These are phyloP conservation scores for Rhinocladiella mackenziei DNA, from an alignment of 2,329 filamentous ascomycete species.

Conservation along the genomic window DNA sequence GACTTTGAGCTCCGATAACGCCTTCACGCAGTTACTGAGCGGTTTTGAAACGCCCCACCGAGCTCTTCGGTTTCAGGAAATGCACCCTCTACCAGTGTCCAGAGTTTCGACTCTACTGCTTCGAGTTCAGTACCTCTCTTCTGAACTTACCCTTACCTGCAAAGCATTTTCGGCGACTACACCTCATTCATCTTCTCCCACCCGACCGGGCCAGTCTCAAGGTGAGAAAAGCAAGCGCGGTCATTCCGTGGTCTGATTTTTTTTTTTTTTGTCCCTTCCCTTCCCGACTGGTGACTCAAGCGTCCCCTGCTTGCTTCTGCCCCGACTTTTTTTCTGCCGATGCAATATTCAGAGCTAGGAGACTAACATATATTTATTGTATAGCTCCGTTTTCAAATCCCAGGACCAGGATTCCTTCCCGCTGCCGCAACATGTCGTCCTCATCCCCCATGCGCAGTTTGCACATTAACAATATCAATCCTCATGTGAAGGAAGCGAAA, in stretches of 20 bases:
- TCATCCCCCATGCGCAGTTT: constrained; percentile 51
- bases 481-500: constrained; percentile 76
- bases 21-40: constrained; percentile 2
- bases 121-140: constrained; percentile 21
- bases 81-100: constrained; percentile 8
- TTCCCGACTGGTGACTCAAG: constrained; percentile 21
- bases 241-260: constrained; percentile 11
- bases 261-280: too few relatives aligned
- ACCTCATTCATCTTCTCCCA: constrained; percentile 1
- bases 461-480: constrained; percentile 86
- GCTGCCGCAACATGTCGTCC: constrained; percentile 45
- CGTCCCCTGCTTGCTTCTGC: constrained; percentile 20
- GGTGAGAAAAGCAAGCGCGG: constrained; percentile 18
- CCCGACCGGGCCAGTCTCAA: constrained; percentile 13
- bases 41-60: constrained; percentile 10
- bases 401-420: constrained; percentile 21
- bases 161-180: constrained; percentile 13
- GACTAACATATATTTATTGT: constrained; percentile 11
- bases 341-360: not conserved
- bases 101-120: constrained; percentile 22
- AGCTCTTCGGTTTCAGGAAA: constrained; percentile 4
- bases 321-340: constrained; percentile 14
- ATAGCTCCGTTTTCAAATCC: constrained; percentile 3
- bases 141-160: constrained; percentile 22
- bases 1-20: constrained; percentile 6